Conservation (phyloP, 202 grass and related monocot species). For the Schoenoplectus tabernaemontani region DNA sequence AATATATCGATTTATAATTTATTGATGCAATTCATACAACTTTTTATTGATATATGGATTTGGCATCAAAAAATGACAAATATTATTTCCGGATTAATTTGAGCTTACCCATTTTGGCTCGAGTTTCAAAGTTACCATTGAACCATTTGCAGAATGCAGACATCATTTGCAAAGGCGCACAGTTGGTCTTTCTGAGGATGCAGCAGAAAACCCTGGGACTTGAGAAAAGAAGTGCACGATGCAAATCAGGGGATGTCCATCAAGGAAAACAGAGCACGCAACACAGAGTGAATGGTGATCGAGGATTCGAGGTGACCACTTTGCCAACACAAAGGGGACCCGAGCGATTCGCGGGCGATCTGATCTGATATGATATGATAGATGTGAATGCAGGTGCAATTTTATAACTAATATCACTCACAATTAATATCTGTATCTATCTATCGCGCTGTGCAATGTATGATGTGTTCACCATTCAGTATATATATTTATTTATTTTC, state of each 20-base stretch:
- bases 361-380: not conserved
- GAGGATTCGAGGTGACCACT: not conserved
- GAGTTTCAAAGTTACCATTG: no score
- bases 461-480: no score
- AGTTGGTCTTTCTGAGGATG: not conserved
- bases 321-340: conserved; percentile 1
- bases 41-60: no score
- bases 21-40: no score
- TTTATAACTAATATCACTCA: not conserved
- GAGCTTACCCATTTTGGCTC: not conserved
- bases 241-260: not conserved
- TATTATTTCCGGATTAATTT: not conserved
- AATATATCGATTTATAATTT: no score
- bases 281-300: not conserved
- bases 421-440: not conserved
- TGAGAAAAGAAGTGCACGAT: not conserved
- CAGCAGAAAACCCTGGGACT: not conserved
- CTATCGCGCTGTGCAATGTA: no score
- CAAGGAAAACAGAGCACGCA: not conserved
- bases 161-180: not conserved
- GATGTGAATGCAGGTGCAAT: not conserved
- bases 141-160: no score
- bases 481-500: no score
- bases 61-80: no score
- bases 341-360: conserved; percentile 3